Base-by-base conservation (phyloP, 345 rosid genomes). In the Camelina sativa region DNA sequence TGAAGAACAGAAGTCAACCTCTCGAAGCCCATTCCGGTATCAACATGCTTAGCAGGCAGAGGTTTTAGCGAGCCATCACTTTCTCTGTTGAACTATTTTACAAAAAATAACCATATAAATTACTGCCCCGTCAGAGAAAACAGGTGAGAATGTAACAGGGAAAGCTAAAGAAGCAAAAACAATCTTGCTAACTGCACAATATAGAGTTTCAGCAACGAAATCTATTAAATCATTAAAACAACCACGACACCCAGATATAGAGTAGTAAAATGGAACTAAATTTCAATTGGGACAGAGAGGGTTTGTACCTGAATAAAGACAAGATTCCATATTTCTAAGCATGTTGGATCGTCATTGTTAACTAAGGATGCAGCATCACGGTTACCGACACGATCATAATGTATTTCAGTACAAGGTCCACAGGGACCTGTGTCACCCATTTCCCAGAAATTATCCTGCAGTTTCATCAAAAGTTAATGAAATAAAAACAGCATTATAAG, bases 381-480 rank as follows among this genome's bases (percentile, higher is more conserved):
- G 61, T 88, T 83, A 61, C 98, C 99, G 74, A 87, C 71, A 78
- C 99, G 87, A 76, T 95, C 99, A 62, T 74, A 95, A 83, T 92
- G 97, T 62, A 95, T 95, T 82, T 92, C 99, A 5, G 97, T 95
- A 79, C 99, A 95, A 78, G 99, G 99, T 56, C 98, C 98, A 72
- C 98, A 92, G 12, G 98, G 99, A 82, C 98, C 98, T 20, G 97
- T 89, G 78, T 95, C 99, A 15, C 99, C 99, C 98, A 95, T 92
- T 88, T 92, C 98, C 98, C 99, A 95, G 73, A 92, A 95, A 76
- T 95, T 95, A 80, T 95, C 99, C 98, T 94, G 69, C 55, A 69
- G 32, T 44, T 64, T 65, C 6, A 73, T 25, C 11, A 72, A 74
- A 67, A 65, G 4, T 48, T 60, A 51, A 65, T 32, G 38, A 38